These are phyloP conservation scores for Xerocomellus chrysenteron DNA, from an alignment of 768 basidiomycete species.

Conservation along the genomic window DNA sequence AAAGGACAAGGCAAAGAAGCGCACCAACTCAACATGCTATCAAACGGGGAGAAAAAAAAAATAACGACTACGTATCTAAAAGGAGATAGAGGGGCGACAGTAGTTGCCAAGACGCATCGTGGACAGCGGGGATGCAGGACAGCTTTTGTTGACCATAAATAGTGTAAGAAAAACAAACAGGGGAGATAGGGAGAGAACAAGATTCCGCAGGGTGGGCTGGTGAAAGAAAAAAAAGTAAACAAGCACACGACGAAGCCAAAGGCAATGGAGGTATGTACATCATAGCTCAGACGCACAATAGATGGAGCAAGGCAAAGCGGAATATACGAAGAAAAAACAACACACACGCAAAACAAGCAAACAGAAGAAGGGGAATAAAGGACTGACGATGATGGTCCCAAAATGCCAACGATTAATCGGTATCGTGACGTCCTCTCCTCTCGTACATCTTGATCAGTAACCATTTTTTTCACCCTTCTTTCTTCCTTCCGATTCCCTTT, in stretches of 20 bases:
- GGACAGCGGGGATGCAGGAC: conserved; percentile 6
- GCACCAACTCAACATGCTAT: not conserved
- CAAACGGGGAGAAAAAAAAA: too few relatives aligned
- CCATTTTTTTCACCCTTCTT: not conserved
- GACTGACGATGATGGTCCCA: conserved; percentile 12
- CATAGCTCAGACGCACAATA: conserved; percentile 9
- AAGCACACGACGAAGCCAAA: conserved; percentile 6
- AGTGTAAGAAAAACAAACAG: conserved; percentile 5
- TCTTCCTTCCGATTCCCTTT: conserved; percentile 3
- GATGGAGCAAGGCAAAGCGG: conserved; percentile 10
- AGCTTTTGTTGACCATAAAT: conserved; percentile 32
- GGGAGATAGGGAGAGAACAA: not conserved
- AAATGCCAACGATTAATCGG: conserved; percentile 5
- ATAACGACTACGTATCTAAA: not conserved
- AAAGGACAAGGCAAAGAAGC: not conserved
- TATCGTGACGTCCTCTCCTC: conserved; percentile 2
- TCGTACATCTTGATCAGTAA: conserved; percentile 5
- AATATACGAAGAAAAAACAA: not conserved
- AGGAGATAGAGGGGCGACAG: not conserved
- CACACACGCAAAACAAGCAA: conserved; percentile 4
- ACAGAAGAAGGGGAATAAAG: not conserved
- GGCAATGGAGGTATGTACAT: conserved; percentile 16
- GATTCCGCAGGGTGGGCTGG: conserved; percentile 12
- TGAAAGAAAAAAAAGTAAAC: not conserved
- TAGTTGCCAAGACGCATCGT: not conserved